Conservation (phyloP, 2,329 filamentous ascomycete species). For the Diaporthe ampelina region DNA sequence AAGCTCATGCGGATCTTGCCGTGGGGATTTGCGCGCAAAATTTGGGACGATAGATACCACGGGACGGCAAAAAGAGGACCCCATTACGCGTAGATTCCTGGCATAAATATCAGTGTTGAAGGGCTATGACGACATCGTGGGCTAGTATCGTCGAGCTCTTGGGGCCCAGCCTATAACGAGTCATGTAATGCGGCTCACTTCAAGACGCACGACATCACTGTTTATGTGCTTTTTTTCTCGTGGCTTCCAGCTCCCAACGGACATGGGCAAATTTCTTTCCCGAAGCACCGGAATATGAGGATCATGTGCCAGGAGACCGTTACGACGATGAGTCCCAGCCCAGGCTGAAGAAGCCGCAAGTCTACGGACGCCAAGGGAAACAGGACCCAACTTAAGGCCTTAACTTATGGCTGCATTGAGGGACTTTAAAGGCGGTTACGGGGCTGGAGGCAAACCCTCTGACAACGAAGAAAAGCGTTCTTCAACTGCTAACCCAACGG, state of each 20-base stretch:
- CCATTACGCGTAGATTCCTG: constrained; percentile 19
- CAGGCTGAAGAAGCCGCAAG: background rate
- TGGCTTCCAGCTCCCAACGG: background rate
- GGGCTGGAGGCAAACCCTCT: background rate
- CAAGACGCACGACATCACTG: background rate
- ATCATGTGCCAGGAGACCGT: background rate
- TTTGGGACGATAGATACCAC: background rate
- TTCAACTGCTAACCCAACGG: background rate
- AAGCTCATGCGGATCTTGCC: constrained; percentile 1
- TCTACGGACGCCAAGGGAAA: background rate
- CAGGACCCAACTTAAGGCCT: background rate
- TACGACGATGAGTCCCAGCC: background rate
- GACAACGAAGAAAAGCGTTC: background rate
- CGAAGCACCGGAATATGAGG: background rate
- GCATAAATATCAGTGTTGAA: background rate
- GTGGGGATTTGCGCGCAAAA: background rate
- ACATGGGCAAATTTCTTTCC: too few relatives aligned
- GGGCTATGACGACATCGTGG: constrained; percentile 7
- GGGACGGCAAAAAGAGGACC: background rate
- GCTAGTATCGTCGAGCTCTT: too few relatives aligned
- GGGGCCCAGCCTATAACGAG: background rate
- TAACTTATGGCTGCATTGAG: too few relatives aligned
- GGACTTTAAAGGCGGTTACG: background rate
- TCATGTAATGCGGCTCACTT: background rate
- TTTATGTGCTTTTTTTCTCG: background rate